Conservation (phyloP, 2,329 filamentous ascomycete species). For the Paraphaeosphaeria minitans region DNA sequence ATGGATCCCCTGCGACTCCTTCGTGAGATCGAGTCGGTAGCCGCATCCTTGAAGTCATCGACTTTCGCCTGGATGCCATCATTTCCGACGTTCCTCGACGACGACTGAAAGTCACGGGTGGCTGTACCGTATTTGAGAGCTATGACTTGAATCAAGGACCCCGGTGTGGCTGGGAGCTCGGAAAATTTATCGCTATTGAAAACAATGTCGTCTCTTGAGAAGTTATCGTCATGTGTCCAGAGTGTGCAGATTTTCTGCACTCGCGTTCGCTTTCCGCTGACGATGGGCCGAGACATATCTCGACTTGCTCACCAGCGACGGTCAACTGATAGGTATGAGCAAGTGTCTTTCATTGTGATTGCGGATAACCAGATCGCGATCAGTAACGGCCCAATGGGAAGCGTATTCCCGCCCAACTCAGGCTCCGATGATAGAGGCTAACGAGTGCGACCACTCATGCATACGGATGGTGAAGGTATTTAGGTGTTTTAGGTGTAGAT, state of each 20-base stretch:
- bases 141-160: conserved; percentile 74
- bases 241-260: conserved; percentile 55
- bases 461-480: not conserved
- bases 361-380: not conserved
- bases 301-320: conserved; percentile 2
- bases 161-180: conserved; percentile 65
- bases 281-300: conserved; percentile 39
- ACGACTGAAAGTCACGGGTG: conserved; percentile 53
- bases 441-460: not conserved
- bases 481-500: not conserved
- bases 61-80: conserved; percentile 38
- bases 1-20: conserved; percentile 37
- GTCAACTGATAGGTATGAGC: not conserved
- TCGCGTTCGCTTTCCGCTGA: conserved; percentile 29
- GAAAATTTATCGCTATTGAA: conserved; percentile 76
- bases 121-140: conserved; percentile 60
- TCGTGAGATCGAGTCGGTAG: conserved; percentile 22
- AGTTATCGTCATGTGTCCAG: conserved; percentile 72
- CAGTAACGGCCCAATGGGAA: not conserved
- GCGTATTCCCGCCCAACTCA: not conserved
- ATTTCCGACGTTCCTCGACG: conserved; percentile 29
- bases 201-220: conserved; percentile 78
- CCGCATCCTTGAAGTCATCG: conserved; percentile 23
- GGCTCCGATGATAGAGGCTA: not conserved
- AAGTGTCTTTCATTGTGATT: conserved; percentile 17